These are phyloP conservation scores for Ophiostoma populinum DNA, from an alignment of 2,329 filamentous ascomycete genomes.

Conservation along the genomic window DNA sequence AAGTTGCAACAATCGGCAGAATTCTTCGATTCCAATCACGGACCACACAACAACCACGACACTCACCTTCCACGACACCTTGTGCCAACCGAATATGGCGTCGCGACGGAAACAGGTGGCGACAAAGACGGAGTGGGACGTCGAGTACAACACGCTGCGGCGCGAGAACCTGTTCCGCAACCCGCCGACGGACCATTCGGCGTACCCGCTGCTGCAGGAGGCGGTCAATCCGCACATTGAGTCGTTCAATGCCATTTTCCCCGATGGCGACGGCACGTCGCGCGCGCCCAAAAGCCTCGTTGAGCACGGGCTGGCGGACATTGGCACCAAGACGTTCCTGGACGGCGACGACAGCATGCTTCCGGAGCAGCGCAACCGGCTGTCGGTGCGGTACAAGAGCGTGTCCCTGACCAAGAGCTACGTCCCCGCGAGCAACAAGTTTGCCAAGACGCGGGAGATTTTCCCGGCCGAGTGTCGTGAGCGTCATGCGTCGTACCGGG, in stretches of 20 bases:
- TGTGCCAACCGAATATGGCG: too few relatives aligned
- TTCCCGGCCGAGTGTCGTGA: constrained; percentile 88
- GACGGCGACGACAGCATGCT: constrained; percentile 57
- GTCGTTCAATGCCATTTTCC: constrained; percentile 83
- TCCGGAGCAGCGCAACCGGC: constrained; percentile 47
- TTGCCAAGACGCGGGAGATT: constrained; percentile 68
- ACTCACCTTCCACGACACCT: too few relatives aligned
- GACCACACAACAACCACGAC: too few relatives aligned
- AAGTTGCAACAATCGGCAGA: too few relatives aligned
- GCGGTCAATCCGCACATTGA: constrained; percentile 88
- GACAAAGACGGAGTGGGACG: constrained; percentile 60
- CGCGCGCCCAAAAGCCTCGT: constrained; percentile 28
- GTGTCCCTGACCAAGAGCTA: constrained; percentile 69
- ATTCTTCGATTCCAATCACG: too few relatives aligned
- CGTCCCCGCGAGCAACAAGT: constrained; percentile 69
- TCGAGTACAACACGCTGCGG: constrained; percentile 69
- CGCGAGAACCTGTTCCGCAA: constrained; percentile 80
- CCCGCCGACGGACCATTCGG: constrained; percentile 71
- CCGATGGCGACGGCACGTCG: constrained; percentile 34
- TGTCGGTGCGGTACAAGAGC: constrained; percentile 64
- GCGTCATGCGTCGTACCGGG: constrained; percentile 79
- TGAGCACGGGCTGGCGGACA: constrained; percentile 65
- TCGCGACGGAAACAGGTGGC: constrained; percentile 14
- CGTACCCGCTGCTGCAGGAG: constrained; percentile 70
- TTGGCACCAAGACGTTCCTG: constrained; percentile 73